These are phyloP conservation scores for Suillus placidus DNA, from an alignment of 768 basidiomycete species.

Conservation along the genomic window DNA sequence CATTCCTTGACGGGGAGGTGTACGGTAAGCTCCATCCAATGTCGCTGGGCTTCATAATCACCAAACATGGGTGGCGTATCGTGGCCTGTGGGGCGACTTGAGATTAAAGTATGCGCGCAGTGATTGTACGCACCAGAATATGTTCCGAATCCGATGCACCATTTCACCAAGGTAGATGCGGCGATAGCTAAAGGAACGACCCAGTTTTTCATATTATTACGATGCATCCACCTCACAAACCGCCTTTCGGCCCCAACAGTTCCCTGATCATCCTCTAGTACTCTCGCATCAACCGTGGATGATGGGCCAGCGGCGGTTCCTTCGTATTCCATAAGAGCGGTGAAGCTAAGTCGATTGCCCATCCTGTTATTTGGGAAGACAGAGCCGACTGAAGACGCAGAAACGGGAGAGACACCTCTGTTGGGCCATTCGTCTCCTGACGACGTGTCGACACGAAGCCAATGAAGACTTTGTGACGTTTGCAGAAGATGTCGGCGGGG, in stretches of 20 bases:
- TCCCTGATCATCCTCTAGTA: slow-evolving; percentile 19
- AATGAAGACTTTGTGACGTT: slow-evolving; percentile 57
- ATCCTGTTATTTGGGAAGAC: slow-evolving; percentile 23
- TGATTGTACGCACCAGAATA: slow-evolving; percentile 70
- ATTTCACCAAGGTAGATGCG: slow-evolving; percentile 60
- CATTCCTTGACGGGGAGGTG: slow-evolving; percentile 76
- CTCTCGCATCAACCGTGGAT: slow-evolving; percentile 17
- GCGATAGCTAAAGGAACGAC: slow-evolving; percentile 60
- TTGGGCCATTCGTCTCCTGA: slow-evolving; percentile 44
- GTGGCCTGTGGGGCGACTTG: slow-evolving; percentile 47
- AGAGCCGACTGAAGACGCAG: slow-evolving; percentile 31
- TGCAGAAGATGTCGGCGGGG: slow-evolving; percentile 71
- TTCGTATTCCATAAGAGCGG: slow-evolving; percentile 44
- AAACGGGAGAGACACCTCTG: slow-evolving; percentile 38
- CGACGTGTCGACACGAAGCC: slow-evolving; percentile 52
- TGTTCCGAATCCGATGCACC: slow-evolving; percentile 70
- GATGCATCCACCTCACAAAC: slow-evolving; percentile 84
- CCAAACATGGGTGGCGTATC: slow-evolving; percentile 82
- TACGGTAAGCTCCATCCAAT: slow-evolving; percentile 92
- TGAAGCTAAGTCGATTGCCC: slow-evolving; percentile 41
- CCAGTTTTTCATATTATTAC: slow-evolving; percentile 58
- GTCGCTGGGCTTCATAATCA: slow-evolving; percentile 92
- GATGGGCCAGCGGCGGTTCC: slow-evolving; percentile 14
- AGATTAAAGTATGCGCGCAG: background rate
- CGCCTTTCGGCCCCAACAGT: slow-evolving; percentile 53